phyloP scores from a whole-genome alignment of 1,284 basidiomycete genomes.

The Kalmanozyma brasiliensis region DNA sequence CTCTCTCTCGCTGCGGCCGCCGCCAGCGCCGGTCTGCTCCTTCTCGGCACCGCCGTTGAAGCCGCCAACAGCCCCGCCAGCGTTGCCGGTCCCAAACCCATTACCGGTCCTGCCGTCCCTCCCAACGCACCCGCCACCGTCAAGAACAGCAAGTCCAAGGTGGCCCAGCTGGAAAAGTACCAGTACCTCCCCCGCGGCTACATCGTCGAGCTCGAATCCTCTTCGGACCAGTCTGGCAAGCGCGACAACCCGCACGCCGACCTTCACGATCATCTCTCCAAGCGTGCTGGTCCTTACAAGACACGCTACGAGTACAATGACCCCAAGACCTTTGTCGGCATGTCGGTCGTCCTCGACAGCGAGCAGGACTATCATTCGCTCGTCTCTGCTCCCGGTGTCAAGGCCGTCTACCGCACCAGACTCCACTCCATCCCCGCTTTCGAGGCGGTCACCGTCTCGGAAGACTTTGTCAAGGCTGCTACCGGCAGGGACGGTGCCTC shows the following conservation, averaged over 20 bases:
- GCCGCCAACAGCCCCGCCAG: constrained; percentile 20
- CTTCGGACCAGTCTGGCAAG: constrained; percentile 20
- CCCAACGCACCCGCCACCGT: constrained; percentile 25
- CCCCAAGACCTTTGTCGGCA: constrained; percentile 47
- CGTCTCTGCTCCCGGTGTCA: constrained; percentile 42
- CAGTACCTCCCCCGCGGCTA: constrained; percentile 38
- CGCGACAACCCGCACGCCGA: constrained; percentile 41
- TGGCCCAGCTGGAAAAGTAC: constrained; percentile 31
- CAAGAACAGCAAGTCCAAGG: constrained; percentile 30
- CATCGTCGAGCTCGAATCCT: constrained; percentile 47
- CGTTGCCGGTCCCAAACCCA: constrained; percentile 33
- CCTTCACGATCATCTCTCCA: constrained; percentile 44
- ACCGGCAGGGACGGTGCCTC: constrained; percentile 28
- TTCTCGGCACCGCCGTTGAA: constrained; percentile 21
- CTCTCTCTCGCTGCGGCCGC: constrained; percentile 42
- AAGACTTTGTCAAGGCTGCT: constrained; percentile 44
- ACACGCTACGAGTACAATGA: constrained; percentile 52
- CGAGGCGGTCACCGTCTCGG: constrained; percentile 35
- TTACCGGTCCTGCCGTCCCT: constrained; percentile 17
- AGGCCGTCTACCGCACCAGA: constrained; percentile 37
- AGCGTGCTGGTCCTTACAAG: constrained; percentile 43
- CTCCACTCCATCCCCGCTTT: constrained; percentile 47
- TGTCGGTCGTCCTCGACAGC: constrained; percentile 47
- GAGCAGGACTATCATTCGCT: constrained; percentile 48
- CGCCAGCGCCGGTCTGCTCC: constrained; percentile 32